Conservation (phyloP, 768 basidiomycete genomes). For the Hygrophorus pudorinus region DNA sequence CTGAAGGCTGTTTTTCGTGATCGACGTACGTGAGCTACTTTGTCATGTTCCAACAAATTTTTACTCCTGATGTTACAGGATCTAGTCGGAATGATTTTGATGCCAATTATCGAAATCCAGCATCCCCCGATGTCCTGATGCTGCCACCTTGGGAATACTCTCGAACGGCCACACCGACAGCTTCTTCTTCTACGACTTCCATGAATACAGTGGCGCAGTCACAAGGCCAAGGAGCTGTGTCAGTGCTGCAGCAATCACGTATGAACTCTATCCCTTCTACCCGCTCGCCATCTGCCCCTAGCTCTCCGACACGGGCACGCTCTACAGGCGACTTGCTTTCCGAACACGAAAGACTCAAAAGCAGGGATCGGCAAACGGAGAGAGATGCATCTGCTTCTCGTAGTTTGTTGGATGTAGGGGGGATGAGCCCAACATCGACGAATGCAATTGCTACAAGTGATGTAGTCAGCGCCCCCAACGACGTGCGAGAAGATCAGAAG, state of each 20-base stretch:
- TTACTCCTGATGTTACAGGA: slow-evolving; percentile 4
- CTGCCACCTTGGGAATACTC: slow-evolving; percentile 49
- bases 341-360: slow-evolving; percentile 29
- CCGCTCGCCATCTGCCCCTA: slow-evolving; percentile 26
- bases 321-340: slow-evolving; percentile 43
- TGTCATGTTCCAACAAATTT: slow-evolving; percentile 1
- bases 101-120: slow-evolving; percentile 53
- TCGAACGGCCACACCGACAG: slow-evolving; percentile 42
- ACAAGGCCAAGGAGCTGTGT: slow-evolving; percentile 9
- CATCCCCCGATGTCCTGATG: slow-evolving; percentile 52
- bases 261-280: slow-evolving; percentile 25
- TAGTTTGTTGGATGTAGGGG: slow-evolving; percentile 5
- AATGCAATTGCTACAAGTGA: slow-evolving; percentile 6
- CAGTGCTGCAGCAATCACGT: slow-evolving; percentile 14
- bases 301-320: slow-evolving; percentile 42
- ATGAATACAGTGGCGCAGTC: slow-evolving; percentile 21
- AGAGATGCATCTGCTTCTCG: slow-evolving; percentile 6
- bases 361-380: slow-evolving; percentile 13
- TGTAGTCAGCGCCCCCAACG: slow-evolving; percentile 14
- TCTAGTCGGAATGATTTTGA: slow-evolving; percentile 18
- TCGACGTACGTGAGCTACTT: slow-evolving; percentile 25
- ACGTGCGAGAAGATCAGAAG: slow-evolving; percentile 19
- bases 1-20: slow-evolving; percentile 52
- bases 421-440: slow-evolving; percentile 4
- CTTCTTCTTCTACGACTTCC: slow-evolving; percentile 29